Percentiles rank a stretch among this genome's conserved stretches.
Conservation (phyloP, 441 rosid species). For the Gossypium aridum region DNA sequence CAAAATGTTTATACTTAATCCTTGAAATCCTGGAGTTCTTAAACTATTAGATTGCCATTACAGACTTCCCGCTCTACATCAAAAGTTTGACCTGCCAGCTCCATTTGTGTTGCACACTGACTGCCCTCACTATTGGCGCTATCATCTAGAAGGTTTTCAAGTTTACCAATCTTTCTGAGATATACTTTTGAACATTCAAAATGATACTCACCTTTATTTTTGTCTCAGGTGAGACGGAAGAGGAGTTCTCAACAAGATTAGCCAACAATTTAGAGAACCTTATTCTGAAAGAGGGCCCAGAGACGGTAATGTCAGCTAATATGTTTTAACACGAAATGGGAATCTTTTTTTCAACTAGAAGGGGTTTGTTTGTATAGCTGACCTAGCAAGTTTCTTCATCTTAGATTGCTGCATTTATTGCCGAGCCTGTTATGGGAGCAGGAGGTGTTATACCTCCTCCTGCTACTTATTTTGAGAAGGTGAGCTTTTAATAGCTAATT, state of each 20-base stretch:
- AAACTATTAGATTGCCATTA: constrained; percentile 5
- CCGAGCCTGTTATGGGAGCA: constrained; percentile 99
- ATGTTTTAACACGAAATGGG: neutral
- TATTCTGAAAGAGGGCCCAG: constrained; percentile 93
- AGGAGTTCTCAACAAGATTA: constrained; percentile 87
- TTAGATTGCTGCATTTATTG: constrained; percentile 97
- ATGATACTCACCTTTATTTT: constrained; percentile 5
- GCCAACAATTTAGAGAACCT: constrained; percentile 86
- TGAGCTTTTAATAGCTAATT: constrained; percentile 15
- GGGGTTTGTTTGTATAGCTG: constrained; percentile 13
- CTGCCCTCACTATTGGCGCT: constrained; percentile 99
- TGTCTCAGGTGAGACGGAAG: constrained; percentile 83
- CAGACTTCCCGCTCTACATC: constrained; percentile 89
- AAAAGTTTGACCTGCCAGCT: constrained; percentile 93
- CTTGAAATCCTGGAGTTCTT: constrained; percentile 2
- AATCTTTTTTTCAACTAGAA: constrained; percentile 1
- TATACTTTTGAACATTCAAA: constrained; percentile 14
- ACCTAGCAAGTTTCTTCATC: constrained; percentile 16
- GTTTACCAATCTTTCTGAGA: constrained; percentile 3
- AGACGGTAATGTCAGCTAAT: constrained; percentile 48
- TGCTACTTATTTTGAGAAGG: constrained; percentile 95
- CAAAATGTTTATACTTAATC: neutral
- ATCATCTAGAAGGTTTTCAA: constrained; percentile 73
- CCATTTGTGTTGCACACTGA: constrained; percentile 92
- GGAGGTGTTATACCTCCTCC: constrained; percentile 99